Percentiles rank a stretch among this genome's conserved stretches.
Conservation (phyloP, 805 yeast species). For the Maudiozyma saulgeensis region DNA sequence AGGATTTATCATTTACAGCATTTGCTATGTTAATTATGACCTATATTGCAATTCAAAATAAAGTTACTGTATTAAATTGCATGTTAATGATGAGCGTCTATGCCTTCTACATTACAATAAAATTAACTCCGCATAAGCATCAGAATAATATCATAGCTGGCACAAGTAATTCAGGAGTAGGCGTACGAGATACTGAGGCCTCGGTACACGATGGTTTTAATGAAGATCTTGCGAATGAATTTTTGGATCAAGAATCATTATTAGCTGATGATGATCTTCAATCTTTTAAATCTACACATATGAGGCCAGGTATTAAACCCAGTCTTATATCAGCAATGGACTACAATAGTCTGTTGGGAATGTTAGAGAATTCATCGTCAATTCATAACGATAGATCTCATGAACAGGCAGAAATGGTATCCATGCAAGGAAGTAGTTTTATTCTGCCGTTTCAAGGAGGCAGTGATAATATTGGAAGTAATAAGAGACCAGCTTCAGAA, state of each 20-base stretch:
- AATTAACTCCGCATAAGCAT: slow-evolving; percentile 1
- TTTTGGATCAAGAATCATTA: not conserved
- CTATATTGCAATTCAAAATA: slow-evolving; percentile 16
- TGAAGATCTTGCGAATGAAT: not conserved
- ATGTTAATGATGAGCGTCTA: slow-evolving; percentile 21
- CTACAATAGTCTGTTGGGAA: slow-evolving; percentile 16
- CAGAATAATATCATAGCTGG: not conserved
- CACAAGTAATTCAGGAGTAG: not conserved
- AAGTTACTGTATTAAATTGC: slow-evolving; percentile 22
- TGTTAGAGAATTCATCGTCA: slow-evolving; percentile 18
- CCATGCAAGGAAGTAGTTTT: not conserved
- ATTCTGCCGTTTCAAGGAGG: not conserved
- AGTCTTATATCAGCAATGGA: slow-evolving; percentile 26
- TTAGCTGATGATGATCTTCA: not conserved
- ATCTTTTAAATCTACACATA: not conserved
- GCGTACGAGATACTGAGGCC: too few relatives aligned
- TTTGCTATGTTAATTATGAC: slow-evolving; percentile 19
- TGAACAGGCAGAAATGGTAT: slow-evolving; percentile 7
- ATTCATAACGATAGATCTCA: not conserved
- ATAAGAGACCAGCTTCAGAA: slow-evolving; percentile 8
- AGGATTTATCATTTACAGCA: slow-evolving; percentile 21
- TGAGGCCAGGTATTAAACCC: slow-evolving; percentile 17
- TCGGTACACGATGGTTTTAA: not conserved
- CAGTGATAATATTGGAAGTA: not conserved
- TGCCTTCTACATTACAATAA: slow-evolving; percentile 8